Evolutionary conservation across 257 asterid genomes (phyloP).

Genomic region (Solanum stenotomum): DNA sequence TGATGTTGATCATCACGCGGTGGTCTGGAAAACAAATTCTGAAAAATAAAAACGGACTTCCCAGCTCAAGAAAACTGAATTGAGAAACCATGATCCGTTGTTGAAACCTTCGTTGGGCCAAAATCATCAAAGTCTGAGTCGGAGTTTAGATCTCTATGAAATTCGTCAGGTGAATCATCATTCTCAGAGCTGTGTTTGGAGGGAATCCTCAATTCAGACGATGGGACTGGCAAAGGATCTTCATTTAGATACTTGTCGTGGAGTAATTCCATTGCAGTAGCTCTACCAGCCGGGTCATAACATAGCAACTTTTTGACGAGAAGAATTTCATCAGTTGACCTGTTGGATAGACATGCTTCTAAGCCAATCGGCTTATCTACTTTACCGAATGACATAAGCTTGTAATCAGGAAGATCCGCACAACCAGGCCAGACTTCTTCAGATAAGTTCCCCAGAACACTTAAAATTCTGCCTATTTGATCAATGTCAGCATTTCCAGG

Average conservation of each 20-base stretch:
- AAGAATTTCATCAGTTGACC: slow-evolving; percentile 55
- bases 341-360: slow-evolving; percentile 47
- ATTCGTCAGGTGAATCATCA: slow-evolving; percentile 46
- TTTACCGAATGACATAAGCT: slow-evolving; percentile 56
- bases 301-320: slow-evolving; percentile 52
- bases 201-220: slow-evolving; percentile 70
- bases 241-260: slow-evolving; percentile 71
- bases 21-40: not conserved
- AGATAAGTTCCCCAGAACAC: slow-evolving; percentile 58
- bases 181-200: slow-evolving; percentile 33
- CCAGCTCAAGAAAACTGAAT: slow-evolving; percentile 45
- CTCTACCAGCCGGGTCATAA: slow-evolving; percentile 66
- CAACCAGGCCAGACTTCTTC: slow-evolving; percentile 89
- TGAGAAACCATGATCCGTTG: slow-evolving; percentile 52
- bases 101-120: slow-evolving; percentile 37
- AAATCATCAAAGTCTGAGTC: slow-evolving; percentile 76
- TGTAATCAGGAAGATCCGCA: slow-evolving; percentile 70
- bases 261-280: slow-evolving; percentile 74
- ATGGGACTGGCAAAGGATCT: slow-evolving; percentile 63
- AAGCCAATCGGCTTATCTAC: slow-evolving; percentile 64
- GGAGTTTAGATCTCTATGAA: slow-evolving; percentile 37
- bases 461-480: slow-evolving; percentile 63
- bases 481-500: slow-evolving; percentile 91
- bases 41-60: not conserved
- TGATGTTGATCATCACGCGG: not conserved